Conservation (phyloP, 176 grass and related monocot species). For the Pontederia crassipes region DNA sequence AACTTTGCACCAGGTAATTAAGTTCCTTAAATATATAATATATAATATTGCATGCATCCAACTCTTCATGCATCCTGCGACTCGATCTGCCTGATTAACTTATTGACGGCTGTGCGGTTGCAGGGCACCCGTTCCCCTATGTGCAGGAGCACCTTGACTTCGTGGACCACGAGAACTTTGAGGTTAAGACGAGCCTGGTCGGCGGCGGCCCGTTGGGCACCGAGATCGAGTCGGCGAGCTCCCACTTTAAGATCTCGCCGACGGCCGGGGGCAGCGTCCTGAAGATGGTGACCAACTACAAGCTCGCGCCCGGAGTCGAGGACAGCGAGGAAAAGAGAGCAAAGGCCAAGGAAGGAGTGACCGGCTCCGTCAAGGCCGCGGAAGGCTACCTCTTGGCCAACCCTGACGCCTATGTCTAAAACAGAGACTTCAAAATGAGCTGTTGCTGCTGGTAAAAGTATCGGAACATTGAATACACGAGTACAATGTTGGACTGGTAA, state of each 20-base stretch:
- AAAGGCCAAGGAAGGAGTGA: conserved; percentile 38
- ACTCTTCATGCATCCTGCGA: too few relatives aligned
- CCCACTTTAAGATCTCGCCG: background rate
- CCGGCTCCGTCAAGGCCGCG: conserved; percentile 29
- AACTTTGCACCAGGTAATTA: background rate
- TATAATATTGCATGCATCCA: too few relatives aligned
- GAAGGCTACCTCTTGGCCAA: too few relatives aligned
- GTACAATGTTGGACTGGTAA: too few relatives aligned
- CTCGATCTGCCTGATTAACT: too few relatives aligned
- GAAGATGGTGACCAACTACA: background rate
- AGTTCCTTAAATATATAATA: too few relatives aligned
- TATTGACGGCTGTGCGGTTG: background rate
- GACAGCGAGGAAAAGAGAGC: conserved; percentile 23
- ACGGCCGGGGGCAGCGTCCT: too few relatives aligned
- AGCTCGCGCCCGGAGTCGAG: background rate
- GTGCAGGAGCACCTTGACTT: background rate
- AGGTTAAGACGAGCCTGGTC: background rate
- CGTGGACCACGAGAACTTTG: background rate
- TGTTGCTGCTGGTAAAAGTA: too few relatives aligned
- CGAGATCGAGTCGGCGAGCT: background rate
- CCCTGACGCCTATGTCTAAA: conserved; percentile 3
- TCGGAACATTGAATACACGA: too few relatives aligned
- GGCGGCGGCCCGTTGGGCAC: background rate
- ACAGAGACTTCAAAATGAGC: too few relatives aligned
- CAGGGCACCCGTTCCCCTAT: background rate